Conservation (phyloP, 306 rosid genomes). For the Fagus crenata region DNA sequence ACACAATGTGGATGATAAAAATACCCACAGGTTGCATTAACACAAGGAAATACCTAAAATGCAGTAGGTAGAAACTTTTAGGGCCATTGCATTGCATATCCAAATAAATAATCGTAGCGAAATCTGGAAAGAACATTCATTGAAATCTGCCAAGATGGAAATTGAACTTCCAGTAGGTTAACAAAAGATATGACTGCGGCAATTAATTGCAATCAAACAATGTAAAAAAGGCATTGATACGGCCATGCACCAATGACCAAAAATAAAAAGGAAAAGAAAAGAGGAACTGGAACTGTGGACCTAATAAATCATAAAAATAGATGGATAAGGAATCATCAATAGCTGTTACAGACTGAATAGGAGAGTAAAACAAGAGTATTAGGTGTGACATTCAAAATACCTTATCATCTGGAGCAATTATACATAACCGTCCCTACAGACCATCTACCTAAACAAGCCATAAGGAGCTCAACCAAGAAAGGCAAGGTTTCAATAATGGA, state of each 20-base stretch:
- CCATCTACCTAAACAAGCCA: no score
- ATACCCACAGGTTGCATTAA: slow-evolving; percentile 83
- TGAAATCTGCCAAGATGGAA: neutral
- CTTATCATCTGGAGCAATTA: neutral
- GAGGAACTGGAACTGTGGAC: no score
- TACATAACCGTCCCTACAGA: neutral
- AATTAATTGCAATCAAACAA: neutral
- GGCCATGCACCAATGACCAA: neutral
- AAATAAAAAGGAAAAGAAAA: neutral
- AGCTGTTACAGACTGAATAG: neutral
- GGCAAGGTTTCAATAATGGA: neutral
- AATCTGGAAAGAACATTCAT: neutral
- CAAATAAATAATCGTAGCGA: slow-evolving; percentile 1
- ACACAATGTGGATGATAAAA: slow-evolving; percentile 87
- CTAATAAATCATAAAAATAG: neutral
- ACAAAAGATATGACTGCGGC: neutral
- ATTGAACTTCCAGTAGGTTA: neutral
- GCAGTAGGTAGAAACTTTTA: slow-evolving; percentile 29
- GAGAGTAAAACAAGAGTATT: slow-evolving; percentile 11
- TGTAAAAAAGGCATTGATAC: neutral
- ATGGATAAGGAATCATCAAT: neutral
- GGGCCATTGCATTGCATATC: slow-evolving; percentile 2
- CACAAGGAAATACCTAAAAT: slow-evolving; percentile 77
- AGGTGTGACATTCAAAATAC: neutral
- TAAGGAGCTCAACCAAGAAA: no score